These are phyloP conservation scores for Verticillium alfalfae DNA, from an alignment of 2,329 filamentous ascomycete genomes.

Conservation along the genomic window DNA sequence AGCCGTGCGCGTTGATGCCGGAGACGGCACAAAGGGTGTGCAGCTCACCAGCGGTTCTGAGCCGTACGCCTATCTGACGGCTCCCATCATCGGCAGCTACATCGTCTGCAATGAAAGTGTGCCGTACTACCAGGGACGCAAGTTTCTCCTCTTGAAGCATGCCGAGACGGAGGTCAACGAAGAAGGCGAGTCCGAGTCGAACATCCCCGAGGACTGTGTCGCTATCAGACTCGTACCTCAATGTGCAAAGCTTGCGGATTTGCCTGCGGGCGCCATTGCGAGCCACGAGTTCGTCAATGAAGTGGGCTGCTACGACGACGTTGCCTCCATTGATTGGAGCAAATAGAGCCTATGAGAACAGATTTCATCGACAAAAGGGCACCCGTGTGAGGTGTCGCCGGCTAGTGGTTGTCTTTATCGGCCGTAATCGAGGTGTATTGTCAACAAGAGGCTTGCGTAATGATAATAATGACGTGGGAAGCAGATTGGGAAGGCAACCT, in stretches of 20 bases:
- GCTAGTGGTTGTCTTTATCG: neutral
- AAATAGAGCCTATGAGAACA: slow-evolving; percentile 15
- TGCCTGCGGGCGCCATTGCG: slow-evolving; percentile 26
- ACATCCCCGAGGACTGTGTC: slow-evolving; percentile 32
- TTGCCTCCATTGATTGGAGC: slow-evolving; percentile 27
- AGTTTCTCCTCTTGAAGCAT: slow-evolving; percentile 33
- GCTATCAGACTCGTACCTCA: slow-evolving; percentile 36
- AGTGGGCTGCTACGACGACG: slow-evolving; percentile 34
- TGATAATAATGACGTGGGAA: neutral
- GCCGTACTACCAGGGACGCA: slow-evolving; percentile 30
- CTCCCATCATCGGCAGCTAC: slow-evolving; percentile 20
- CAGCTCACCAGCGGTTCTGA: slow-evolving; percentile 26
- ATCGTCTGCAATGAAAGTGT: slow-evolving; percentile 36
- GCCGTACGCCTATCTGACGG: slow-evolving; percentile 20
- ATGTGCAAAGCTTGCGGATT: slow-evolving; percentile 29
- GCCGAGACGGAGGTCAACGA: slow-evolving; percentile 15
- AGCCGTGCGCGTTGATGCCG: slow-evolving; percentile 21
- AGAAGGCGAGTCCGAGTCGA: slow-evolving; percentile 9
- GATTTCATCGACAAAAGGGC: neutral
- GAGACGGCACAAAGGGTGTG: slow-evolving; percentile 27
- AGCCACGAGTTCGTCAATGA: slow-evolving; percentile 32
- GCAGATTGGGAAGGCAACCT: neutral
- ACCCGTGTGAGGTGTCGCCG: neutral
- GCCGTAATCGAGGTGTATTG: neutral
- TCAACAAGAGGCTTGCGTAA: neutral